phyloP scores from a whole-genome alignment of 2,329 filamentous ascomycete species.

The Sarocladiaceae sp. region DNA sequence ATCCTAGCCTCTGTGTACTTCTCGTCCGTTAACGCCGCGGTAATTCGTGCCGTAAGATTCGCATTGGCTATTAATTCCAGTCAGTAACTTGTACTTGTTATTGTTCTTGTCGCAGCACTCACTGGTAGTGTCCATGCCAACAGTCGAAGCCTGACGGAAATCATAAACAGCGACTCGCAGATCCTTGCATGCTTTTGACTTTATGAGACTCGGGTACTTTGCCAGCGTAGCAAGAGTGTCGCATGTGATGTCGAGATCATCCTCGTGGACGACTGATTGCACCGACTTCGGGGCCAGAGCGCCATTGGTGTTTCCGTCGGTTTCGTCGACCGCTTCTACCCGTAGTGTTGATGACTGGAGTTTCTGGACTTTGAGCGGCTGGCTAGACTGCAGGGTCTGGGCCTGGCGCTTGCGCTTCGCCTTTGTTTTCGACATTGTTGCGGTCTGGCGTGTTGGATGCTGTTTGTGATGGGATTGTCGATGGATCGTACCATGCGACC shows the following conservation, averaged over 20 bases:
- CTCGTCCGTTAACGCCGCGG: constrained; percentile 60
- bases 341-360: constrained; percentile 14
- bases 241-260: constrained; percentile 64
- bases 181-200: constrained; percentile 64
- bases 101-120: constrained; percentile 14
- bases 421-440: constrained; percentile 39
- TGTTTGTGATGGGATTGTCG: not conserved
- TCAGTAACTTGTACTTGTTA: no score
- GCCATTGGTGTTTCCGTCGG: constrained; percentile 26
- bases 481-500: not conserved
- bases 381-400: constrained; percentile 26
- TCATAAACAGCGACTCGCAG: constrained; percentile 64
- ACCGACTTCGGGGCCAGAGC: constrained; percentile 46
- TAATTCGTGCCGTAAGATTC: constrained; percentile 64
- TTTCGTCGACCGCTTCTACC: constrained; percentile 24
- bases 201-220: constrained; percentile 58
- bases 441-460: not conserved
- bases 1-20: constrained; percentile 63
- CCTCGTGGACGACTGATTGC: constrained; percentile 51
- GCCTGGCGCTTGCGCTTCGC: constrained; percentile 41
- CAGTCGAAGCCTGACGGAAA: constrained; percentile 63
- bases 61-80: constrained; percentile 37
- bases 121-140: constrained; percentile 52
- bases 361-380: constrained; percentile 35
- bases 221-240: constrained; percentile 59